phyloP scores from a whole-genome alignment of 2,329 filamentous ascomycete genomes.

The Periconia digitata region DNA sequence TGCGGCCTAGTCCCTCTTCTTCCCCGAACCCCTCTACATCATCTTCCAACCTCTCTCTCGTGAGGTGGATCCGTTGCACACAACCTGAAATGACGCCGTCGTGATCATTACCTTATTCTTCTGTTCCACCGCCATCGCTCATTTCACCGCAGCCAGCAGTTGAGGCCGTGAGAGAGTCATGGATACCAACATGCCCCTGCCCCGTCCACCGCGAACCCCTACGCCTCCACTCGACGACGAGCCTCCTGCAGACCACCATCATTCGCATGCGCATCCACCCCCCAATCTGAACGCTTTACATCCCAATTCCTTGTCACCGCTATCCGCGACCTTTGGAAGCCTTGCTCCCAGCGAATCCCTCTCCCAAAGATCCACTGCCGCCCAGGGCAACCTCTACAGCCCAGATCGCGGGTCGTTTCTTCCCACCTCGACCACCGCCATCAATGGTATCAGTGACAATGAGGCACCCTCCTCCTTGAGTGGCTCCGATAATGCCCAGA shows the following conservation, averaged over 20 bases:
- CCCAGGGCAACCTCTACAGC: constrained; percentile 34
- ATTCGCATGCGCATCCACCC: constrained; percentile 2
- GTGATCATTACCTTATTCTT: background rate
- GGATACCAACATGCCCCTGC: constrained; percentile 59
- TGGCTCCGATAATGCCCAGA: constrained; percentile 14
- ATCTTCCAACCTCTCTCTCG: constrained; percentile 13
- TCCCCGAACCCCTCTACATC: background rate
- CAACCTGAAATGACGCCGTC: constrained; percentile 1
- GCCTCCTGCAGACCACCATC: constrained; percentile 12
- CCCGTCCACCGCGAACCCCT: constrained; percentile 63
- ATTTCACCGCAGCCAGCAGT: background rate
- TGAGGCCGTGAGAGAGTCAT: background rate
- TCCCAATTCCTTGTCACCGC: constrained; percentile 40
- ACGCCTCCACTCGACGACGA: constrained; percentile 63
- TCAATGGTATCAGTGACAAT: constrained; percentile 30
- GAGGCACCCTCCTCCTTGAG: constrained; percentile 30
- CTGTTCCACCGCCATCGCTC: background rate
- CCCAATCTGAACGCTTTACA: constrained; percentile 24
- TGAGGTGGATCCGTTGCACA: background rate
- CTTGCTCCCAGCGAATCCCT: constrained; percentile 38
- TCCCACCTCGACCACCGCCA: constrained; percentile 29
- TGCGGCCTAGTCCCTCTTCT: background rate
- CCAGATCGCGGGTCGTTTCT: constrained; percentile 37
- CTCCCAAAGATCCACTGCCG: constrained; percentile 36
- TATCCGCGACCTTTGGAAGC: constrained; percentile 43